Conservation (phyloP, 495 filamentous ascomycete species). For the Patellaria atrata region DNA sequence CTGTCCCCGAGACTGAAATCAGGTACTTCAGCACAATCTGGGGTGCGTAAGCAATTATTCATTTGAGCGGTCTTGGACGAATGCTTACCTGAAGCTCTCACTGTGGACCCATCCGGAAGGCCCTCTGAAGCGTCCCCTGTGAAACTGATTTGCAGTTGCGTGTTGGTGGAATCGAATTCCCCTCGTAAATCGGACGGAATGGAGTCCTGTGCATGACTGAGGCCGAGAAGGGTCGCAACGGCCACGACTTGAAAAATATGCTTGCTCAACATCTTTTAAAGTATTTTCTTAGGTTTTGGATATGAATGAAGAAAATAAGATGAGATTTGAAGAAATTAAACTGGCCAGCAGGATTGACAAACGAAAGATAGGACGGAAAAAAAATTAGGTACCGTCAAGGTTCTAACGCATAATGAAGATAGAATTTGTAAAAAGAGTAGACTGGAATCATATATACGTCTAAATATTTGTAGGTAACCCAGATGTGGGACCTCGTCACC, state of each 20-base stretch:
- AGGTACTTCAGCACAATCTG: slow-evolving; percentile 10
- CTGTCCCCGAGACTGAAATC: slow-evolving; percentile 16
- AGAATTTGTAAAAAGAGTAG: no score
- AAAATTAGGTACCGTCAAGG: no score
- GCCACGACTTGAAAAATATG: background rate
- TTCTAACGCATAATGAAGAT: no score
- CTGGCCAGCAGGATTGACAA: no score
- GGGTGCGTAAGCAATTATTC: slow-evolving; percentile 2
- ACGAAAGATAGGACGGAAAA: no score
- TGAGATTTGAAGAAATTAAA: no score
- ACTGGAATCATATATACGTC: no score
- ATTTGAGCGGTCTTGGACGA: background rate
- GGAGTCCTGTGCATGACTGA: slow-evolving; percentile 1
- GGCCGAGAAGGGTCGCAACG: background rate
- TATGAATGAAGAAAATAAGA: no score
- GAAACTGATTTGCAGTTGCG: background rate
- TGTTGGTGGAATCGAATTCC: background rate
- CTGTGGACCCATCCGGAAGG: background rate
- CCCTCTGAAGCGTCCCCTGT: slow-evolving; percentile 1
- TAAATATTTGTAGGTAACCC: no score
- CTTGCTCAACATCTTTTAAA: background rate
- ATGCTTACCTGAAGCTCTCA: background rate
- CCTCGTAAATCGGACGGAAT: background rate
- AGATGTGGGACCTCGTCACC: no score
- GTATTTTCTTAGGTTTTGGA: background rate